Base-by-base conservation (phyloP, 495 filamentous ascomycete species). In the Hypomontagnella monticulosa region DNA sequence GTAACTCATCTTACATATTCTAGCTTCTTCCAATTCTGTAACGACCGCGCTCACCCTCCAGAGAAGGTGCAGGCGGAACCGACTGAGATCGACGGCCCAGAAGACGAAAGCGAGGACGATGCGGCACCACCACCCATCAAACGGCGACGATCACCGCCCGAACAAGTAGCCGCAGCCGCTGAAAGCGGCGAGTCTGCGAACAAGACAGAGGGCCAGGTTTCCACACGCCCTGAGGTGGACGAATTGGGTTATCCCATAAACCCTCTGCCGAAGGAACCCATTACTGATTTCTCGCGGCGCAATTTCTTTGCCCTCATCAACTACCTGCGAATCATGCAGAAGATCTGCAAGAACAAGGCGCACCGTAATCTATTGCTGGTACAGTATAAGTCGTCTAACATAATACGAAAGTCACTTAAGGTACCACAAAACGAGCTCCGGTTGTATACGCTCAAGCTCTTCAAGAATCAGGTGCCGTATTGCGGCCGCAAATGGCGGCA, bases 401-500 rank as follows among this genome's bases (percentile, higher is more conserved):
- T 96, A 66, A 84, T 99, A 9, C 90, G 92, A 56, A 96, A 97
- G 73, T 84, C 88, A 4, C 85, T 99, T 30, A 96, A 96, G 68
- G 91, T 97, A 34, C 93, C 93, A 1, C 92, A 98, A 71, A 89
- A 87, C 0, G 82, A 92, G 61, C 84, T 99, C 15, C 89, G 96
- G 6, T 87, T 94, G 23, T 97, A 97, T 79, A 96, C 94, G 6
- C 87, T 99, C 70, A 99, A 99, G 73, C 85, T 99, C 0, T 97
- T 97, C 87, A 99, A 99, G 76, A 92, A 91, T 57, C 96, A 98
- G 72, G 95, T 98, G 1, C 95, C 95, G 11, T 99, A 96, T 79
- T 98, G 95, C 75, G 94, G 95, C 15, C 88, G 95, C 11, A 99
- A 99, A 78, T 99, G 95, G 95, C 88, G 95, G 14, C 95, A 99